A percentile compares a stretch with the other conserved stretches of the same genome.
phyloP scores from a whole-genome alignment of 1,284 basidiomycete genomes.

The Clitocybe nebularis region DNA sequence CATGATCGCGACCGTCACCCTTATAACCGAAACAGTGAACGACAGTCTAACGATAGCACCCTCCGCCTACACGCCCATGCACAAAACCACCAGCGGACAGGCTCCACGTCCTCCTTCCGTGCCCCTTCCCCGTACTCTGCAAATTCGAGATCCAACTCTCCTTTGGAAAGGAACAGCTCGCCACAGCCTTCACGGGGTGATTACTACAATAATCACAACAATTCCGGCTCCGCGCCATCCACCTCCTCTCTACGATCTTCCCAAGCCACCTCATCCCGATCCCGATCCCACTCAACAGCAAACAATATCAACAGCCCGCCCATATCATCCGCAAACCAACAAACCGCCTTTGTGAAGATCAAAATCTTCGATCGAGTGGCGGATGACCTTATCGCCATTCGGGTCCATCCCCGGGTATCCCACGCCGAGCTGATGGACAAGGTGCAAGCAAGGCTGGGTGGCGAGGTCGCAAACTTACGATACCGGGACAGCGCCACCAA shows the following conservation, averaged over 20 bases:
- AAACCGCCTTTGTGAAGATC: constrained; percentile 92
- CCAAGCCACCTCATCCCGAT: constrained; percentile 41
- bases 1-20: constrained; percentile 30
- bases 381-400: constrained; percentile 93
- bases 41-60: constrained; percentile 28
- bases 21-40: constrained; percentile 22
- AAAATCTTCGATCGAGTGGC: constrained; percentile 93
- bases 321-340: constrained; percentile 72
- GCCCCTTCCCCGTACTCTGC: constrained; percentile 30
- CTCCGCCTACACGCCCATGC: constrained; percentile 36
- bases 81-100: constrained; percentile 49
- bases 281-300: constrained; percentile 52
- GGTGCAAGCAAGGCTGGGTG: constrained; percentile 82
- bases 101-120: constrained; percentile 45
- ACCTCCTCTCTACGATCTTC: constrained; percentile 47
- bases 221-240: constrained; percentile 29
- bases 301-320: constrained; percentile 57
- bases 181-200: constrained; percentile 25
- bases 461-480: constrained; percentile 65
- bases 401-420: constrained; percentile 93
- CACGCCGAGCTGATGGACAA: constrained; percentile 87
- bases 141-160: constrained; percentile 41
- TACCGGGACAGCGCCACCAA: constrained; percentile 73
- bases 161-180: constrained; percentile 31
- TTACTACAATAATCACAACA: constrained; percentile 21